Conservation (phyloP, 2,329 filamentous ascomycete species). For the Tolypocladium album region DNA sequence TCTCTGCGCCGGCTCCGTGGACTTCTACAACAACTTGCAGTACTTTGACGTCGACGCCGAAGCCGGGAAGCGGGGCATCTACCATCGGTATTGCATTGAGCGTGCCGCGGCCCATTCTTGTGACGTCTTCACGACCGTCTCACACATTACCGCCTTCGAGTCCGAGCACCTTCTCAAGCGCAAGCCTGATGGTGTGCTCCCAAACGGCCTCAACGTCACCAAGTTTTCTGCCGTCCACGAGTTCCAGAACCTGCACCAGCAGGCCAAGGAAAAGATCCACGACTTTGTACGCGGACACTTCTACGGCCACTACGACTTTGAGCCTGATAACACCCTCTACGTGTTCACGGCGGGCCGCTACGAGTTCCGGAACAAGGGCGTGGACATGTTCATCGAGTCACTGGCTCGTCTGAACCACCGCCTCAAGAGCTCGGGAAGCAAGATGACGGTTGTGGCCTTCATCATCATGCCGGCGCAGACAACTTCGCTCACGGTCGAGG, state of each 20-base stretch:
- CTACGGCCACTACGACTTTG: constrained; percentile 96
- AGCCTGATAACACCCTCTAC: constrained; percentile 92
- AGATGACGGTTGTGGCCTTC: constrained; percentile 91
- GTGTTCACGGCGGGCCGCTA: constrained; percentile 96
- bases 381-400: constrained; percentile 99
- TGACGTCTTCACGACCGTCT: constrained; percentile 97
- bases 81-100: constrained; percentile 97
- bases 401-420: constrained; percentile 89
- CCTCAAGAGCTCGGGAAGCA: constrained; percentile 74
- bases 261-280: constrained; percentile 94
- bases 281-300: constrained; percentile 98
- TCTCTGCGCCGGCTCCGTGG: constrained; percentile 91
- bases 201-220: constrained; percentile 91
- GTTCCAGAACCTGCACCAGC: constrained; percentile 95
- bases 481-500: constrained; percentile 86
- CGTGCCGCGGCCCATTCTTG: constrained; percentile 82
- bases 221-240: constrained; percentile 98
- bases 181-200: constrained; percentile 91
- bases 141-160: constrained; percentile 96
- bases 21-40: constrained; percentile 99
- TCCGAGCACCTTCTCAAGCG: constrained; percentile 95
- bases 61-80: constrained; percentile 95
- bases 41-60: constrained; percentile 94
- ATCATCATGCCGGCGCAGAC: constrained; percentile 99
- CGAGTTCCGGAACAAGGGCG: constrained; percentile 96